Evolutionary conservation across 2,329 filamentous ascomycete species (phyloP).

Genomic region (Colletotrichum caudatum): DNA sequence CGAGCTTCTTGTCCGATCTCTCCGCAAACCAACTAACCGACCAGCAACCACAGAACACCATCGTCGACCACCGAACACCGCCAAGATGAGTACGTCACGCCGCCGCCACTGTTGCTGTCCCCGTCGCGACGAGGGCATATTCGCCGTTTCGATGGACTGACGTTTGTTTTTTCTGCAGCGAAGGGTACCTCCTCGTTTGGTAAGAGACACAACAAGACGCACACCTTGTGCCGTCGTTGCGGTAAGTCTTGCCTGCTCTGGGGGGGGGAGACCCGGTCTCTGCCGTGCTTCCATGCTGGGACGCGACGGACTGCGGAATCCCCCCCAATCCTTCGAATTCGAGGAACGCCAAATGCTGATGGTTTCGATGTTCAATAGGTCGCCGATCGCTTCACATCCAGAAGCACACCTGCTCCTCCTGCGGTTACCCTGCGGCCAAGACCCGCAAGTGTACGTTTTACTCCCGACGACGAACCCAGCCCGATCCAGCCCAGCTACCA

Average conservation of each 20-base stretch:
- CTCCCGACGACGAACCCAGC: conserved; percentile 28
- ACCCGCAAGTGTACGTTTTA: conserved; percentile 95
- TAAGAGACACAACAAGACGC: conserved; percentile 94
- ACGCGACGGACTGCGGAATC: conserved; percentile 29
- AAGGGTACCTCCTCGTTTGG: conserved; percentile 70
- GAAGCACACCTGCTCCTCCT: conserved; percentile 96
- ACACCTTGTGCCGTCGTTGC: conserved; percentile 98
- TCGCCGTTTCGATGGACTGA: conserved; percentile 45
- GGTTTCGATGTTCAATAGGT: conserved; percentile 64
- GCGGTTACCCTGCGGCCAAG: conserved; percentile 98
- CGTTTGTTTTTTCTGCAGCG: conserved; percentile 54
- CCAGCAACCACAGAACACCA: conserved; percentile 42
- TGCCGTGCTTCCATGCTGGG: not conserved
- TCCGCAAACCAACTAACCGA: conserved; percentile 39
- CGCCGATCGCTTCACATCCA: conserved; percentile 98
- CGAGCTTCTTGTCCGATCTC: conserved; percentile 32
- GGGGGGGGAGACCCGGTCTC: not conserved
- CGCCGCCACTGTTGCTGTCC: conserved; percentile 3
- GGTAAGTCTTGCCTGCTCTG: conserved; percentile 71
- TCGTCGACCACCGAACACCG: conserved; percentile 51
- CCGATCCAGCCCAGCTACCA: not conserved
- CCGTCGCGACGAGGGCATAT: conserved; percentile 32
- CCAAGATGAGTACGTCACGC: conserved; percentile 68
- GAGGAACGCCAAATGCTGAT: conserved; percentile 21
- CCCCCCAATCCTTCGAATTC: not conserved